A percentile compares a stretch with the other conserved stretches of the same genome.
phyloP scores from a whole-genome alignment of 176 grass and related monocot species.

The Bromus sterilis region DNA sequence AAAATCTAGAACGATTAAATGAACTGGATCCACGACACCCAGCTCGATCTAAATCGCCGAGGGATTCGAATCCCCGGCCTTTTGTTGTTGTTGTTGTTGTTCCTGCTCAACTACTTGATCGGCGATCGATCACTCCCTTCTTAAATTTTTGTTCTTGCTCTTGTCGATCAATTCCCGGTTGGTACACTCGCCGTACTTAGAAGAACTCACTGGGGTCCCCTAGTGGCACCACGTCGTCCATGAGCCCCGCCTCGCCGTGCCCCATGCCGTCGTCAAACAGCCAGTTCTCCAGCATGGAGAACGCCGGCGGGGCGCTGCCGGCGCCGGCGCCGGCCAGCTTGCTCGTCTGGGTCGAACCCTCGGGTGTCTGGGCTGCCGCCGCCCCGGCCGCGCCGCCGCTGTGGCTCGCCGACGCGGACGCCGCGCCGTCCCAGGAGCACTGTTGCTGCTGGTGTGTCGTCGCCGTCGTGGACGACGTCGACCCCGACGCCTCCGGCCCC shows the following conservation, averaged over 20 bases:
- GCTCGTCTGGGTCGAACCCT: slow-evolving; percentile 51
- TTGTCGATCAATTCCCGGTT: slow-evolving; percentile 13
- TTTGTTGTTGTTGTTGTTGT: slow-evolving; percentile 22
- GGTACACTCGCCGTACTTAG: slow-evolving; percentile 39
- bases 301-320: slow-evolving; percentile 18
- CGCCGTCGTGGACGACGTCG: slow-evolving; percentile 34
- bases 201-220: slow-evolving; percentile 67
- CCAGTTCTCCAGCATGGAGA: slow-evolving; percentile 89
- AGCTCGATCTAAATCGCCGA: slow-evolving; percentile 32
- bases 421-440: slow-evolving; percentile 43
- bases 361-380: slow-evolving; percentile 22
- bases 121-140: background rate
- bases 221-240: slow-evolving; percentile 65
- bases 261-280: slow-evolving; percentile 69
- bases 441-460: slow-evolving; percentile 31
- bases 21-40: slow-evolving; percentile 11
- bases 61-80: background rate
- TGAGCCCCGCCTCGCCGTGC: slow-evolving; percentile 49
- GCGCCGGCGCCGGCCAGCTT: slow-evolving; percentile 28
- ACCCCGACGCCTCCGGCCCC: slow-evolving; percentile 33
- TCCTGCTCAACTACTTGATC: slow-evolving; percentile 13
- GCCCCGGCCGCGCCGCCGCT: slow-evolving; percentile 6
- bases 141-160: slow-evolving; percentile 25
- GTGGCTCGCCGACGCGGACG: slow-evolving; percentile 40
- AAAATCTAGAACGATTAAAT: background rate